Conservation (phyloP, 441 rosid species). For the Erodium texanum region DNA sequence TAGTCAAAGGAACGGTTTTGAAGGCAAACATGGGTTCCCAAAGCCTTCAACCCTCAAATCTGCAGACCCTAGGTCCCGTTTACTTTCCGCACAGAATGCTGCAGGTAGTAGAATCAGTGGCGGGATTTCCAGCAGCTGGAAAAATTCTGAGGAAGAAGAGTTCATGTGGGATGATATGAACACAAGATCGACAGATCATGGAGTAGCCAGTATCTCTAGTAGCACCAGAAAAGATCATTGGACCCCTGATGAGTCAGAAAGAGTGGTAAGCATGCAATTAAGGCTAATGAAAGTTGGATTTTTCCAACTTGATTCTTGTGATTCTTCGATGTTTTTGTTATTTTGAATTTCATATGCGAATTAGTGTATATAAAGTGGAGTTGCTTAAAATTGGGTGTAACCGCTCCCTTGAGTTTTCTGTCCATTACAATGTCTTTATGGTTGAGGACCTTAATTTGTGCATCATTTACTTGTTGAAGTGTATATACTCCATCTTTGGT, state of each 20-base stretch:
- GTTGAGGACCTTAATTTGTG: too few relatives aligned
- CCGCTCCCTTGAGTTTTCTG: not conserved
- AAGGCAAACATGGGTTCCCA: conserved; percentile 42
- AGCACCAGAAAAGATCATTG: conserved; percentile 46
- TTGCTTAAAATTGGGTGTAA: not conserved
- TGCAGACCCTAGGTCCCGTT: conserved; percentile 31
- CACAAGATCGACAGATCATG: conserved; percentile 57
- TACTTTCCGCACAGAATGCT: conserved; percentile 29
- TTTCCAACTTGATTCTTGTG: not conserved
- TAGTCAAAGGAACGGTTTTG: conserved; percentile 56
- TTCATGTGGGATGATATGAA: conserved; percentile 86
- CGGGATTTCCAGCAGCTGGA: conserved; percentile 64
- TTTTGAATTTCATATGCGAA: not conserved
- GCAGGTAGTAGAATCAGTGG: conserved; percentile 36
- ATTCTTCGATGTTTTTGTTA: not conserved
- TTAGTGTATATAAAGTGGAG: not conserved
- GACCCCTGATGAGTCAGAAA: conserved; percentile 52
- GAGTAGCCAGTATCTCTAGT: conserved; percentile 33
- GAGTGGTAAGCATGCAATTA: conserved; percentile 45
- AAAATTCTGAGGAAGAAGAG: conserved; percentile 92
- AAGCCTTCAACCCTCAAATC: conserved; percentile 38
- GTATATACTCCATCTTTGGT: not conserved
- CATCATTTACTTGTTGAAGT: too few relatives aligned
- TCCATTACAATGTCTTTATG: too few relatives aligned
- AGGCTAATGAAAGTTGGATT: conserved; percentile 6